Conservation (phyloP, 2,329 filamentous ascomycete species). For the Colletotrichum theobromicola region DNA sequence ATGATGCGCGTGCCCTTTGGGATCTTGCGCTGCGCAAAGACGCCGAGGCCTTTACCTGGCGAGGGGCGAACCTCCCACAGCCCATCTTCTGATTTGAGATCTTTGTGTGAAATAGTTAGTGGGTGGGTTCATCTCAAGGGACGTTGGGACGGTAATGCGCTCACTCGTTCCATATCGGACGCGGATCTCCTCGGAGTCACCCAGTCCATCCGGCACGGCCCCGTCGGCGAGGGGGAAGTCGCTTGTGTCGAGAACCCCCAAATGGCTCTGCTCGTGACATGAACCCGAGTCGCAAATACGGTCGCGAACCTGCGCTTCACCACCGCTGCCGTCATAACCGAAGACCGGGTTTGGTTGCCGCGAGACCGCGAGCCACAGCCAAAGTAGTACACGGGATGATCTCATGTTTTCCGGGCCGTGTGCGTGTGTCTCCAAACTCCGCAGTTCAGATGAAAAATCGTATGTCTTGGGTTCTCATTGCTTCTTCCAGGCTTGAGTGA, state of each 20-base stretch:
- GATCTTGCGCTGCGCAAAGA: conserved; percentile 40
- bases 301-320: background rate
- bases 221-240: background rate
- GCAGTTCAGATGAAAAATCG: background rate
- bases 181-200: conserved; percentile 3
- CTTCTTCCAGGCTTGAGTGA: background rate
- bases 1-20: conserved; percentile 42
- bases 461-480: background rate
- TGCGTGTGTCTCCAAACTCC: background rate
- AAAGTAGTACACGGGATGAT: conserved; percentile 2
- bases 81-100: conserved; percentile 9
- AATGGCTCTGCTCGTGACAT: background rate
- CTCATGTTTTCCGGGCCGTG: background rate
- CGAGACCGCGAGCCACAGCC: background rate
- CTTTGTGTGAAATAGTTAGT: background rate
- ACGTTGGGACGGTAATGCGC: background rate
- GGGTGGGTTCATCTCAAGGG: background rate
- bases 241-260: background rate
- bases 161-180: conserved; percentile 11
- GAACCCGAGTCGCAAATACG: background rate
- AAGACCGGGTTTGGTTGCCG: background rate
- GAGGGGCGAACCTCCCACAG: conserved; percentile 33
- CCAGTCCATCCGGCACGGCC: background rate
- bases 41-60: conserved; percentile 44
- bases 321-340: background rate